Evolutionary conservation across 2,329 filamentous ascomycete genomes (phyloP).

Genomic region (Leptographium lundbergii): DNA sequence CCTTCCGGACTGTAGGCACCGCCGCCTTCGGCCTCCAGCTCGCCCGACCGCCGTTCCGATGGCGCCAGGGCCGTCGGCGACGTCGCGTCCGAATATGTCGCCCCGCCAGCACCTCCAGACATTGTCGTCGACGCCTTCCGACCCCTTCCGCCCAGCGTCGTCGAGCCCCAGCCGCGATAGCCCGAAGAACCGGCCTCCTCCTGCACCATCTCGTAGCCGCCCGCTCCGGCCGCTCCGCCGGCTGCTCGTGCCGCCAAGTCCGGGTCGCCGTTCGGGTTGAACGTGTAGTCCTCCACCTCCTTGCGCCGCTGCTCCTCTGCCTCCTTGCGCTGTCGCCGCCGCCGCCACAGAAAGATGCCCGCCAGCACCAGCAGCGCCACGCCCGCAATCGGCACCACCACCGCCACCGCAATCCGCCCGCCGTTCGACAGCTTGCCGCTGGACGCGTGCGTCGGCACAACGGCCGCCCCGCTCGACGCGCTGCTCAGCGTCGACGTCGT

Average conservation of each 20-base stretch:
- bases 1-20: slow-evolving; percentile 50
- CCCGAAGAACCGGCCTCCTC: slow-evolving; percentile 62
- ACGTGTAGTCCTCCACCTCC: slow-evolving; percentile 94
- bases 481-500: slow-evolving; percentile 11
- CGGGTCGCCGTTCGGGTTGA: slow-evolving; percentile 94
- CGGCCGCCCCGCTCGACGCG: slow-evolving; percentile 15
- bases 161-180: slow-evolving; percentile 91
- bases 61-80: slow-evolving; percentile 48
- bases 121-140: slow-evolving; percentile 84
- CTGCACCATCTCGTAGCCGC: slow-evolving; percentile 58
- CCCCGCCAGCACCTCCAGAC: slow-evolving; percentile 55
- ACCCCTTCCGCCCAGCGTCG: slow-evolving; percentile 52
- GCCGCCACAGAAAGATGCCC: slow-evolving; percentile 76
- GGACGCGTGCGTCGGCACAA: slow-evolving; percentile 13
- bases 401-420: slow-evolving; percentile 78
- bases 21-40: slow-evolving; percentile 40
- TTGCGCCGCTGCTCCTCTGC: slow-evolving; percentile 83
- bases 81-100: slow-evolving; percentile 60
- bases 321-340: slow-evolving; percentile 71
- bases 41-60: slow-evolving; percentile 58
- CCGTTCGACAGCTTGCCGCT: slow-evolving; percentile 38
- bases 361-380: slow-evolving; percentile 69
- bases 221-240: slow-evolving; percentile 25
- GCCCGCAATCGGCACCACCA: slow-evolving; percentile 83
- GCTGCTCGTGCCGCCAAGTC: slow-evolving; percentile 44